Evolutionary conservation across 2,329 filamentous ascomycete species (phyloP), one percentile per base, ranked within the genome.

Genomic region (Neofusicoccum cordaticola): DNA sequence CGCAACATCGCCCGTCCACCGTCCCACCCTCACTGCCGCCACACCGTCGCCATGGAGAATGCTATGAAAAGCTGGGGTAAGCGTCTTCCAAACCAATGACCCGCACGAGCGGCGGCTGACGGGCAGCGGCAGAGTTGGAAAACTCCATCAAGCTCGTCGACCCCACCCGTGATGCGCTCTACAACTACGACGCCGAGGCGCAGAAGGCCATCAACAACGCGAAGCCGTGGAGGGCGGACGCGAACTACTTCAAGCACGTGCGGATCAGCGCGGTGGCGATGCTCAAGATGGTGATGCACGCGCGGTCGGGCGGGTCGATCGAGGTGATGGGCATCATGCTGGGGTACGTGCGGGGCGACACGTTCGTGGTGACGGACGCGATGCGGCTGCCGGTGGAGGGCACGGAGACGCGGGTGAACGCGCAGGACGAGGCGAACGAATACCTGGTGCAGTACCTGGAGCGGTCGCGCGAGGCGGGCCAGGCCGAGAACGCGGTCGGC

Each of bases 261-360:
- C 92, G 93, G 72, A 94, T 99, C 79, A 96, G 92, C 61, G 93
- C 95, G 65, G 89, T 97, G 12, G 95, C 95, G 4, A 86, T 99
- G 66, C 86, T 98, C 71, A 99, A 99, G 81, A 99, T 99, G 95
- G 92, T 96, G 68, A 98, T 97, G 91, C 95, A 99, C 77, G 95
- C 95, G 9, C 91, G 95, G n/a, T 93, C 92, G 0, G 95, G 95
- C 69, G 94, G 95, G 65, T 88, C 87, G 34, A 85, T 98, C 69
- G 95, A 99, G 81, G 86, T 99, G 72, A 99, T 99, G 95, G 95
- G 95, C 65, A 79, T 99, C 71, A 99, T 99, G 95, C 91, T 96
- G 75, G 95, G 95, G 67, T 97, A 96, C 77, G 90, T 97, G 57
- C 86, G 92, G 69, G 88, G 89, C 47, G 89, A 96, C 72, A 88